These are phyloP conservation scores for Saccharomyces jurei DNA, from an alignment of 805 yeast genomes.

Conservation along the genomic window DNA sequence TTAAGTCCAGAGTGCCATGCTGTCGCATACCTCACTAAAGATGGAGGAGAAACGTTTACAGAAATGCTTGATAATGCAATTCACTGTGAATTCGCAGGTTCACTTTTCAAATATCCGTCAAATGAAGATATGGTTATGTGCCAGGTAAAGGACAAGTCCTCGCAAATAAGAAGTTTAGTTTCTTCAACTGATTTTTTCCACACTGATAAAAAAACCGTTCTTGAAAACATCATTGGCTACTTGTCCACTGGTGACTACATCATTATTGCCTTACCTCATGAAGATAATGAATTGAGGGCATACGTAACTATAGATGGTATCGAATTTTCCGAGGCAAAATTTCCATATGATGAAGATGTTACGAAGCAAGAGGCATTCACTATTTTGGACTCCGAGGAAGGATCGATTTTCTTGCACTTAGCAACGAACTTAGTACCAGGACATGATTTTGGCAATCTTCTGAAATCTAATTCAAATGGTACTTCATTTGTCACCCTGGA, in stretches of 20 bases:
- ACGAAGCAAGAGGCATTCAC: constrained; percentile 68
- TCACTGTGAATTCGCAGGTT: constrained; percentile 62
- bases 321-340: constrained; percentile 66
- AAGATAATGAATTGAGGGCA: constrained; percentile 50
- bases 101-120: constrained; percentile 37
- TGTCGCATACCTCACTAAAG: constrained; percentile 52
- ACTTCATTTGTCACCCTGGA: constrained; percentile 69
- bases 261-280: constrained; percentile 57
- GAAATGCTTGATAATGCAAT: constrained; percentile 45
- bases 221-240: constrained; percentile 61
- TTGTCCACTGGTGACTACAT: constrained; percentile 65
- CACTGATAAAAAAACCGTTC: constrained; percentile 32
- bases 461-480: constrained; percentile 89
- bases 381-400: constrained; percentile 60
- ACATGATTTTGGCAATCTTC: constrained; percentile 66
- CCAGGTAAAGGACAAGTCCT: constrained; percentile 36
- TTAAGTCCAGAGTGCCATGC: constrained; percentile 44
- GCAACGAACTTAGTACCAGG: constrained; percentile 49
- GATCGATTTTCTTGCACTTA: constrained; percentile 74
- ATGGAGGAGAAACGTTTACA: constrained; percentile 60
- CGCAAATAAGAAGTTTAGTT: constrained; percentile 28
- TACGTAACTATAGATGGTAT: constrained; percentile 72
- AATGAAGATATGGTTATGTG: constrained; percentile 58
- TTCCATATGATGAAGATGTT: constrained; percentile 58
- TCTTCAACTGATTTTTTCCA: constrained; percentile 50